A percentile compares a stretch with the other conserved stretches of the same genome.
Conservation (phyloP, 1,139 yeast species). For the Pichia cactophila region DNA sequence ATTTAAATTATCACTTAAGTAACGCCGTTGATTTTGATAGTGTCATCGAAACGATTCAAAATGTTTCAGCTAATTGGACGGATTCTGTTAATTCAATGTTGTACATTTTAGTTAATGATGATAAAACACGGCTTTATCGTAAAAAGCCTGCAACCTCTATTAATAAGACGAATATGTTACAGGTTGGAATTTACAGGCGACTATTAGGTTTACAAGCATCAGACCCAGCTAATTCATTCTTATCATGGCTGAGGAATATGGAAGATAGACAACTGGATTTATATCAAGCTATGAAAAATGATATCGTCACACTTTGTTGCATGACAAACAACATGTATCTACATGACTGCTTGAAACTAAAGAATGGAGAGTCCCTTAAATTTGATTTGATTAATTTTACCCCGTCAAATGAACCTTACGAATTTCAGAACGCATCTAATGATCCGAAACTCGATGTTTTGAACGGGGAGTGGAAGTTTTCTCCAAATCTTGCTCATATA, state of each 20-base stretch:
- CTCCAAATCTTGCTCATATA: conserved; percentile 50
- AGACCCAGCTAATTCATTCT: conserved; percentile 25
- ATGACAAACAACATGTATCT: conserved; percentile 31
- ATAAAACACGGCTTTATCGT: conserved; percentile 4
- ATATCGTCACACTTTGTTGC: conserved; percentile 32
- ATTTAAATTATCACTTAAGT: conserved; percentile 12
- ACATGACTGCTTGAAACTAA: conserved; percentile 40
- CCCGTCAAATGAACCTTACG: background rate
- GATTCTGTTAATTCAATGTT: conserved; percentile 18
- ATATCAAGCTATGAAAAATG: conserved; percentile 41
- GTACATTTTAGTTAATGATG: conserved; percentile 38
- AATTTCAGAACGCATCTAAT: conserved; percentile 9
- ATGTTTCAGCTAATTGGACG: conserved; percentile 16
- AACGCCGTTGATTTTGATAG: conserved; percentile 16
- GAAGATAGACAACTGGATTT: conserved; percentile 37
- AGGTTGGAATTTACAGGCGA: conserved; percentile 48
- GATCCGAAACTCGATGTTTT: conserved; percentile 15
- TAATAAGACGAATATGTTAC: conserved; percentile 41
- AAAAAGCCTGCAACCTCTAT: conserved; percentile 46
- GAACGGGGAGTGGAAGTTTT: conserved; percentile 37
- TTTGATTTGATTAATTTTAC: conserved; percentile 20
- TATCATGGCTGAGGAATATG: conserved; percentile 39
- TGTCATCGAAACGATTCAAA: conserved; percentile 11
- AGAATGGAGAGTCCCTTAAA: conserved; percentile 40
- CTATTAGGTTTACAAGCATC: conserved; percentile 34